A percentile compares a stretch with the other conserved stretches of the same genome.
Conservation (phyloP, 2,329 filamentous ascomycete genomes). For the Diaporthe amygdali region DNA sequence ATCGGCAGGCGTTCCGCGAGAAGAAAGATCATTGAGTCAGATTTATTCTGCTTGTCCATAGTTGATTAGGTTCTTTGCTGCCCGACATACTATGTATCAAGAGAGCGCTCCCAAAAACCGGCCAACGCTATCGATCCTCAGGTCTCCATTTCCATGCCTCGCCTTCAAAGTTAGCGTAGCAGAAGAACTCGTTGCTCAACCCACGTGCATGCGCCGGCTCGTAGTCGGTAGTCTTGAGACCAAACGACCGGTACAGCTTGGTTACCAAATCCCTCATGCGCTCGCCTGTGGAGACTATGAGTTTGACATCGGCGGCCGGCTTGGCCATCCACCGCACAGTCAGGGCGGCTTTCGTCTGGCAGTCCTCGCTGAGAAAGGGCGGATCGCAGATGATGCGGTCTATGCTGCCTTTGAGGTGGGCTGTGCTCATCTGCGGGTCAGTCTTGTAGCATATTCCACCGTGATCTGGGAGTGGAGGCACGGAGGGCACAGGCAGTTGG, state of each 20-base stretch:
- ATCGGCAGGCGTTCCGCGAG: constrained; percentile 11
- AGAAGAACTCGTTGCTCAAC: constrained; percentile 81
- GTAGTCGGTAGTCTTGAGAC: constrained; percentile 69
- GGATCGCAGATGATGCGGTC: constrained; percentile 79
- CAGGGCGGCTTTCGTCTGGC: constrained; percentile 79
- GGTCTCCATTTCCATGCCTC: constrained; percentile 52
- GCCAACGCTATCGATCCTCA: constrained; percentile 8
- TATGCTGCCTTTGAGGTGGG: constrained; percentile 64
- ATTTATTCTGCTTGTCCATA: constrained; percentile 3
- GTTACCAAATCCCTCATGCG: constrained; percentile 69
- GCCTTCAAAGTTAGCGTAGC: constrained; percentile 80
- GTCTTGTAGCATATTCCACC: neutral
- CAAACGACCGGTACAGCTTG: constrained; percentile 70
- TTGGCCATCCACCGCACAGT: constrained; percentile 77
- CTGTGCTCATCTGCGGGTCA: constrained; percentile 33
- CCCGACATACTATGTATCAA: neutral
- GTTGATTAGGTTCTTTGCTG: neutral
- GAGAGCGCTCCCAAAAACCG: too few species aligned
- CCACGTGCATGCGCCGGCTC: constrained; percentile 73
- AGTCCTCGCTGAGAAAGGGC: constrained; percentile 80
- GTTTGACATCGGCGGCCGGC: constrained; percentile 30
- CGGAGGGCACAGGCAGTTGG: constrained; percentile 6
- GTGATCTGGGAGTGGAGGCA: neutral
- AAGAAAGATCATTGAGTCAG: neutral
- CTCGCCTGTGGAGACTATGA: constrained; percentile 80